phyloP scores from a whole-genome alignment of 257 asterid genomes.

The Jacaranda copaia region DNA sequence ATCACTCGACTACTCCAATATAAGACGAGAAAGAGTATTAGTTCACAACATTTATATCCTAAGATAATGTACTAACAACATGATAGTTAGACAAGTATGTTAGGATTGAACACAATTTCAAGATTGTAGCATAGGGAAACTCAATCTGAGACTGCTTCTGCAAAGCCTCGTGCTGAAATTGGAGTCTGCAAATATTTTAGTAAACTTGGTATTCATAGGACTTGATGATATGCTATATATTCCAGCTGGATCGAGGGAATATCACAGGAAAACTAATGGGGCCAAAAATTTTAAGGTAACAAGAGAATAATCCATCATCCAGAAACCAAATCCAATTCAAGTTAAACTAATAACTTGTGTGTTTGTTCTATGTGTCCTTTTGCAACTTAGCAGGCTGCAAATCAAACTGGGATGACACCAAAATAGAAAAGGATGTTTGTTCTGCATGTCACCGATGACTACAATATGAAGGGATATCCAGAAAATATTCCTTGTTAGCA shows the following conservation, averaged over 20 bases:
- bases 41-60: too few relatives aligned
- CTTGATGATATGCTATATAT: background rate
- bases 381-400: conserved; percentile 17
- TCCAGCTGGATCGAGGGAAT: too few relatives aligned
- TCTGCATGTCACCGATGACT: conserved; percentile 23
- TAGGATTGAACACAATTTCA: too few relatives aligned
- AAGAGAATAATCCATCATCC: background rate
- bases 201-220: background rate
- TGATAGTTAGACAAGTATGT: too few relatives aligned
- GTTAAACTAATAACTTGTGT: conserved; percentile 25
- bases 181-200: conserved; percentile 20
- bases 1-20: too few relatives aligned
- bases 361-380: conserved; percentile 42
- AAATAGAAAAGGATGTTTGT: background rate
- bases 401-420: conserved; percentile 7
- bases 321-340: conserved; percentile 2
- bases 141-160: background rate
- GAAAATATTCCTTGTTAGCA: conserved; percentile 44
- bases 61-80: too few relatives aligned
- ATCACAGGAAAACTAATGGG: too few relatives aligned
- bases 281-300: background rate
- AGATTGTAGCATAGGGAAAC: too few relatives aligned
- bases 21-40: too few relatives aligned
- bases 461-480: conserved; percentile 47
- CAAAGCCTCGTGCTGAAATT: background rate